Conservation (phyloP, 805 yeast genomes). For the Helenozyma rhizophorensis region DNA sequence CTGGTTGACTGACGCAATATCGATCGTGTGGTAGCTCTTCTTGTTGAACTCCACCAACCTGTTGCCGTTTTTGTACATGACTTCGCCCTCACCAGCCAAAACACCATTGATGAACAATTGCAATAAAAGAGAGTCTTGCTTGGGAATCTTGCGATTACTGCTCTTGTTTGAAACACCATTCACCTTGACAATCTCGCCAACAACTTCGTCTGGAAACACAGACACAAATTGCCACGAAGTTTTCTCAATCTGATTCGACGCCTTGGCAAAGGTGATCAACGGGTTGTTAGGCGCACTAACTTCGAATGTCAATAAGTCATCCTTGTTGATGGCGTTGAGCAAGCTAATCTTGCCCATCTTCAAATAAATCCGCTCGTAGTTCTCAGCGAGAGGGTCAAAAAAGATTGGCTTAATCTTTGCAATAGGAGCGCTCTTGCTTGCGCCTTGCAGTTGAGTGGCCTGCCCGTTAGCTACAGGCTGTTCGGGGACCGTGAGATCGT, state of each 20-base stretch:
- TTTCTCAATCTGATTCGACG: conserved; percentile 53
- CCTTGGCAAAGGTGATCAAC: conserved; percentile 56
- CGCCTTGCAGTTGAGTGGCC: conserved; percentile 12
- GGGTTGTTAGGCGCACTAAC: conserved; percentile 49
- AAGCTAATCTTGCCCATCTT: conserved; percentile 48
- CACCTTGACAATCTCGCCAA: conserved; percentile 68
- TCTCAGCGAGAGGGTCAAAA: conserved; percentile 58
- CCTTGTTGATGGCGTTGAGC: conserved; percentile 24
- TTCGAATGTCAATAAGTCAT: conserved; percentile 49
- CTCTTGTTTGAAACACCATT: conserved; percentile 48
- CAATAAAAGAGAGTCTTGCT: conserved; percentile 52
- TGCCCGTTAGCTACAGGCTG: background rate
- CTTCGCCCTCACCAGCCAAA: conserved; percentile 53
- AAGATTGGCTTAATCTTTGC: conserved; percentile 61
- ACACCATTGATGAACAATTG: conserved; percentile 61
- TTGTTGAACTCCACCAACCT: conserved; percentile 44
- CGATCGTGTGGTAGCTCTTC: conserved; percentile 40
- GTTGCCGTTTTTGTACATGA: conserved; percentile 46
- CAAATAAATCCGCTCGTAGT: conserved; percentile 58
- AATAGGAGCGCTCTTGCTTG: conserved; percentile 47
- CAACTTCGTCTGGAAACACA: conserved; percentile 62
- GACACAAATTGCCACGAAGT: conserved; percentile 68
- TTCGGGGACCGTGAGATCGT: conserved; percentile 1
- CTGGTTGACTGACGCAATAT: conserved; percentile 36
- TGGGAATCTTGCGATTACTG: conserved; percentile 28